phyloP scores from a whole-genome alignment of 345 rosid species.

The Noccaea bulbosa region DNA sequence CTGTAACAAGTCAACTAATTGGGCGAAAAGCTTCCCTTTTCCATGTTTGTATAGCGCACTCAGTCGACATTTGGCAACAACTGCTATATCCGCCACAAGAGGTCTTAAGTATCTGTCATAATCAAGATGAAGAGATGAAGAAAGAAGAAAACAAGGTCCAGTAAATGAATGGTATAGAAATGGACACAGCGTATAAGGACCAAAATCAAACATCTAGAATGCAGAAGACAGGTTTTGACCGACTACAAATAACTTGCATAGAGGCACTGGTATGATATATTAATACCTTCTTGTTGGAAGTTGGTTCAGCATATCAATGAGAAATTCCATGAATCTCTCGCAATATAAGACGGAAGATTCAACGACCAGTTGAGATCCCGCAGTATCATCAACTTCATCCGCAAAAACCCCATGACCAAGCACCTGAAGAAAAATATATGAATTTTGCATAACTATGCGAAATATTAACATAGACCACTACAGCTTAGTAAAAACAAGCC shows the following conservation, averaged over 20 bases:
- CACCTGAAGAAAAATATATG: constrained; percentile 54
- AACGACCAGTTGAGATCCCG: constrained; percentile 52
- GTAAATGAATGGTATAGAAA: constrained; percentile 16
- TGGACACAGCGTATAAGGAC: neutral
- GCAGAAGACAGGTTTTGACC: constrained; percentile 4
- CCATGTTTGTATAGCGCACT: constrained; percentile 85
- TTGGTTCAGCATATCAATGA: constrained; percentile 94
- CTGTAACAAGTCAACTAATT: constrained; percentile 92
- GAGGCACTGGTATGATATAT: constrained; percentile 4
- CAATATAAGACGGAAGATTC: constrained; percentile 86
- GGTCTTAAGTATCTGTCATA: constrained; percentile 85
- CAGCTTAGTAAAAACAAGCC: constrained; percentile 17
- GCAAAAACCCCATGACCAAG: constrained; percentile 73
- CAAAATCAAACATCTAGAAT: constrained; percentile 2
- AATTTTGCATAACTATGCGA: constrained; percentile 4
- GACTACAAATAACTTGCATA: constrained; percentile 25
- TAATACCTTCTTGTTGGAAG: constrained; percentile 95
- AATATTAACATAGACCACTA: constrained; percentile 20
- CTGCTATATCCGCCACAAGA: constrained; percentile 95
- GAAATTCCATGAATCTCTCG: constrained; percentile 97
- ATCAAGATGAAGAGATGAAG: constrained; percentile 23
- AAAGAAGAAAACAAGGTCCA: neutral
- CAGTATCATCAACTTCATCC: constrained; percentile 47
- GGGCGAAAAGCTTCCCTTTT: constrained; percentile 92
- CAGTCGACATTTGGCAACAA: constrained; percentile 91